Evolutionary conservation across 768 basidiomycete genomes (phyloP).

Genomic region (Myochromella boudieri): DNA sequence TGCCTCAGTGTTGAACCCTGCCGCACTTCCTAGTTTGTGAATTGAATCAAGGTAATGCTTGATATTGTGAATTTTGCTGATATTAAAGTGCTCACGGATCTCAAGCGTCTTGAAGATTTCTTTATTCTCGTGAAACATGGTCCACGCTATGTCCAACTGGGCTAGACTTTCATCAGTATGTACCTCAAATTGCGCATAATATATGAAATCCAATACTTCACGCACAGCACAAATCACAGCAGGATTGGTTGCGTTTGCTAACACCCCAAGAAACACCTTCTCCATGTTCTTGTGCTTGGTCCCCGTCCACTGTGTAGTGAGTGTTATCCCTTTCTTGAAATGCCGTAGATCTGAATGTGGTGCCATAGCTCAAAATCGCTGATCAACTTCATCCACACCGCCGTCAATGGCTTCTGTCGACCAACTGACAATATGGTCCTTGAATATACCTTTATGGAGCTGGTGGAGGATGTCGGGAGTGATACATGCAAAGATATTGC

Average conservation of each 20-base stretch:
- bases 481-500: no score
- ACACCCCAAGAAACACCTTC: no score
- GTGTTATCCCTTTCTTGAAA: no score
- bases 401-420: conserved; percentile 39
- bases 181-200: conserved; percentile 24
- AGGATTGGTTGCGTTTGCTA: conserved; percentile 31
- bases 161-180: conserved; percentile 27
- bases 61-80: no score
- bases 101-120: conserved; percentile 25
- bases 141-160: conserved; percentile 21
- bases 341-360: no score
- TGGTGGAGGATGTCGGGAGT: no score
- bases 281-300: no score
- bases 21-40: conserved; percentile 31
- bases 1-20: no score
- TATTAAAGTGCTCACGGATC: conserved; percentile 30
- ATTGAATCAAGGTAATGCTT: conserved; percentile 34
- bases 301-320: conserved; percentile 39
- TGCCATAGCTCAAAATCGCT: conserved; percentile 30
- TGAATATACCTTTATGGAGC: no score
- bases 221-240: conserved; percentile 23
- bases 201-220: no score
- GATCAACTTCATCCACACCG: conserved; percentile 34
- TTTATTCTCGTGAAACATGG: conserved; percentile 32
- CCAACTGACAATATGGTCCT: no score